Percentiles rank a stretch among this genome's conserved stretches.
Conservation (phyloP, 805 yeast genomes). For the Saccharomycopsis lassenensis region DNA sequence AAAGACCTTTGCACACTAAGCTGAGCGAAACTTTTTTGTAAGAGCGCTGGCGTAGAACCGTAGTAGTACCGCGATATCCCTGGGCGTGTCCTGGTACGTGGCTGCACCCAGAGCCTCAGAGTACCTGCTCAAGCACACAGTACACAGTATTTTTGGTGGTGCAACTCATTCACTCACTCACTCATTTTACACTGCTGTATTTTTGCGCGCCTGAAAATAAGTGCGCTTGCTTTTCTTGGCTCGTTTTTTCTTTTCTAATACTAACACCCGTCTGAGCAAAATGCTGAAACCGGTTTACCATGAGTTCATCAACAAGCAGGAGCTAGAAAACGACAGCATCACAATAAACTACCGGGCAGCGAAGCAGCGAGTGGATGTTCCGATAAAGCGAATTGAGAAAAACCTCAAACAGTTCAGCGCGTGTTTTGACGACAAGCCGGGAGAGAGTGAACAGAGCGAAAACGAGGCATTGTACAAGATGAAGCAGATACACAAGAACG, state of each 20-base stretch:
- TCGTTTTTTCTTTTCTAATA: too few species aligned
- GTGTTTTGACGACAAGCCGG: too few species aligned
- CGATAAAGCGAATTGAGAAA: neutral
- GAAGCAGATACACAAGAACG: constrained; percentile 14
- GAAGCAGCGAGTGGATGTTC: neutral
- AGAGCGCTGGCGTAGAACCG: neutral
- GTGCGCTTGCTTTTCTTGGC: too few species aligned
- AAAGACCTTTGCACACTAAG: neutral
- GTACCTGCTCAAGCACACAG: too few species aligned
- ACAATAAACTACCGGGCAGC: neutral
- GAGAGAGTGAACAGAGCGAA: constrained; percentile 1
- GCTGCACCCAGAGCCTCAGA: too few species aligned
- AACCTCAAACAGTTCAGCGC: neutral
- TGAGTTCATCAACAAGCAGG: neutral
- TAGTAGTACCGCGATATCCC: neutral
- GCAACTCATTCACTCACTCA: too few species aligned
- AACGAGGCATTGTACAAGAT: constrained; percentile 14
- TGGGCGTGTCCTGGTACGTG: too few species aligned
- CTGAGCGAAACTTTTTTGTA: neutral
- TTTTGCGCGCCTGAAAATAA: too few species aligned
- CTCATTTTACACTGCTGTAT: too few species aligned
- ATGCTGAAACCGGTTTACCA: neutral
- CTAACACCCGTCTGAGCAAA: too few species aligned
- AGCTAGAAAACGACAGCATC: neutral
- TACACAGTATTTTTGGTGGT: too few species aligned